Base-by-base conservation (phyloP, 306 rosid species). In the Crotalaria pallida region DNA sequence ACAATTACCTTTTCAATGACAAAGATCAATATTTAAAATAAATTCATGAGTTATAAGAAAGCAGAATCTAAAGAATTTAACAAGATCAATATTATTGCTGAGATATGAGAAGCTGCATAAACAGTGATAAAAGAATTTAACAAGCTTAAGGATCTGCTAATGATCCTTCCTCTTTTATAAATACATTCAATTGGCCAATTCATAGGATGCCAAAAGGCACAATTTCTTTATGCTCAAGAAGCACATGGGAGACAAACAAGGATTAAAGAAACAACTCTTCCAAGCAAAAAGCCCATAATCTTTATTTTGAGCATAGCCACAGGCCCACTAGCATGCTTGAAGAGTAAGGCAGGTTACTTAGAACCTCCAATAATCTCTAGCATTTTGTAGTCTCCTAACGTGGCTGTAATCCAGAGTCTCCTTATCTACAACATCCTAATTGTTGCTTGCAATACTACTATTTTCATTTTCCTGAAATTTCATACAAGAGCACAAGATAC, bases 351-450 rank as follows among this genome's bases (percentile, higher is more conserved):
- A 24, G 1, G 47, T 80, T 47, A 67, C 21, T 56, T n/a, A 48
- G 13, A 72, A 29, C 16, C 76, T 45, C 75, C 80, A 19, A 13
- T 84, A 68, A 11, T 85, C 71, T 76, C 80, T 79, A 43, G 87
- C 74, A 75, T 73, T 77, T 45, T 93, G 98, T 40, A 56, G 65
- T 53, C 96, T 96, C 81, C 88, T 88, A 26, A 73, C 33, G 9
- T n/a, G 55, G 73, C 90, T 88, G 68, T 93, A 97, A 19, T 90
- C 81, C 45, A 93, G 76, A 65, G 23, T 64, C 24, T 76, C 67
- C 13, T 49, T 18, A 31, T 83, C 77, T 0, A 2, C 62, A 16
- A 36, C 72, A 19, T 26, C 55, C 43, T 21, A 72, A 31, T 48
- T 60, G 38, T 55, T 31, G 65, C 62, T 26, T 19, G 47, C 71